phyloP scores from a whole-genome alignment of 2,329 filamentous ascomycete species.

The Phaeosphaeriaceae sp. region DNA sequence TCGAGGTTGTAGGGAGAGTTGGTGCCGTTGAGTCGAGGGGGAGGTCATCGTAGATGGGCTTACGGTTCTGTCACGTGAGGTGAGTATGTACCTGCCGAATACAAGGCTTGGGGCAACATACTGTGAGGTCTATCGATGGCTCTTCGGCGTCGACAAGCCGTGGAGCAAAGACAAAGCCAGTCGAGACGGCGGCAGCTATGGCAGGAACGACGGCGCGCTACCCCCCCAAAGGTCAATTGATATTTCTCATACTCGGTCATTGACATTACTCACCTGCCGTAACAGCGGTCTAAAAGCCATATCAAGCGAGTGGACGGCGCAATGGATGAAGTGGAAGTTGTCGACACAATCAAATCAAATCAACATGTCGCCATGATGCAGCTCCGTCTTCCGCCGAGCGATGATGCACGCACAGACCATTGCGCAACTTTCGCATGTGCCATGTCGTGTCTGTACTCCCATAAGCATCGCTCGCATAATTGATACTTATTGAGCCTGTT shows the following conservation, averaged over 20 bases:
- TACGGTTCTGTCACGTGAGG: slow-evolving; percentile 42
- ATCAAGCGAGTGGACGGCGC: slow-evolving; percentile 34
- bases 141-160: slow-evolving; percentile 58
- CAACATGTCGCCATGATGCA: slow-evolving; percentile 30
- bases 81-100: not conserved
- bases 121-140: slow-evolving; percentile 26
- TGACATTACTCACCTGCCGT: slow-evolving; percentile 55
- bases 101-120: slow-evolving; percentile 21
- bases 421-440: slow-evolving; percentile 20
- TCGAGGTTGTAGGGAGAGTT: slow-evolving; percentile 35
- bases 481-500: too few relatives aligned
- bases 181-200: slow-evolving; percentile 50
- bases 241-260: too few relatives aligned
- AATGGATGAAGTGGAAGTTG: slow-evolving; percentile 38
- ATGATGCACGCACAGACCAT: slow-evolving; percentile 3
- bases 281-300: slow-evolving; percentile 63
- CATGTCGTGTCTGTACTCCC: slow-evolving; percentile 12
- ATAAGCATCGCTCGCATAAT: too few relatives aligned
- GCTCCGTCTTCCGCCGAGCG: slow-evolving; percentile 21
- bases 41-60: slow-evolving; percentile 79
- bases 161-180: slow-evolving; percentile 56
- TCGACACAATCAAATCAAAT: slow-evolving; percentile 13
- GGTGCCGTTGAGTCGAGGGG: slow-evolving; percentile 49
- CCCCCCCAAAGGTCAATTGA: slow-evolving; percentile 17
- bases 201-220: slow-evolving; percentile 59